These are phyloP conservation scores for Starmerella sp. DNA, from an alignment of 805 yeast species.

Conservation along the genomic window DNA sequence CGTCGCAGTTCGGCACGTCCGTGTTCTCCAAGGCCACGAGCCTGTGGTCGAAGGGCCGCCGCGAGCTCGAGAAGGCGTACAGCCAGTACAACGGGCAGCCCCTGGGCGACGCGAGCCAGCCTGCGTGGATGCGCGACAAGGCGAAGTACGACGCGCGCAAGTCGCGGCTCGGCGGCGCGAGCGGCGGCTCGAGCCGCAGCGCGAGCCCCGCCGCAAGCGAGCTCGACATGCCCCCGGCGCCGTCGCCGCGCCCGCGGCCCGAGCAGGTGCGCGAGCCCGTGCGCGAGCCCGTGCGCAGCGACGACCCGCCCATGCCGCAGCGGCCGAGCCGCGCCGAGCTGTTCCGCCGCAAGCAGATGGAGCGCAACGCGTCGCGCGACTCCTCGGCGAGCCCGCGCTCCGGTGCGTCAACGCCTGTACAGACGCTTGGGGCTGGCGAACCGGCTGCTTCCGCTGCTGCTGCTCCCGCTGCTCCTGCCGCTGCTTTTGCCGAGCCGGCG, in stretches of 20 bases:
- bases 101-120: constrained; percentile 33
- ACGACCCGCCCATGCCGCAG: background rate
- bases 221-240: background rate
- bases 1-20: constrained; percentile 46
- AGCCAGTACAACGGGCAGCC: constrained; percentile 41
- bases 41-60: constrained; percentile 46
- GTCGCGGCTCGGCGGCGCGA: constrained; percentile 3
- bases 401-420: background rate
- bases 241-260: background rate
- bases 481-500: background rate
- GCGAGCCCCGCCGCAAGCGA: background rate
- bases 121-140: constrained; percentile 68
- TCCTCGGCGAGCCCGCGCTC: background rate
- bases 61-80: constrained; percentile 51
- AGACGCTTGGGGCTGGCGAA: background rate
- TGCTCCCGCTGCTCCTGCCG: too few species aligned
- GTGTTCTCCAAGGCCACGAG: constrained; percentile 50
- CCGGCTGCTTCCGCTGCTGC: too few species aligned
- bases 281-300: background rate
- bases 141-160: constrained; percentile 14
- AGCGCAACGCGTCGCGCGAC: constrained; percentile 1
- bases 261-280: background rate
- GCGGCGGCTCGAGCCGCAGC: constrained; percentile 1
- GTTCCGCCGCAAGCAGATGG: constrained; percentile 15
- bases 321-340: constrained; percentile 18